Conservation (phyloP, 2,329 filamentous ascomycete species). For the Aotearoamyces nothofagi region DNA sequence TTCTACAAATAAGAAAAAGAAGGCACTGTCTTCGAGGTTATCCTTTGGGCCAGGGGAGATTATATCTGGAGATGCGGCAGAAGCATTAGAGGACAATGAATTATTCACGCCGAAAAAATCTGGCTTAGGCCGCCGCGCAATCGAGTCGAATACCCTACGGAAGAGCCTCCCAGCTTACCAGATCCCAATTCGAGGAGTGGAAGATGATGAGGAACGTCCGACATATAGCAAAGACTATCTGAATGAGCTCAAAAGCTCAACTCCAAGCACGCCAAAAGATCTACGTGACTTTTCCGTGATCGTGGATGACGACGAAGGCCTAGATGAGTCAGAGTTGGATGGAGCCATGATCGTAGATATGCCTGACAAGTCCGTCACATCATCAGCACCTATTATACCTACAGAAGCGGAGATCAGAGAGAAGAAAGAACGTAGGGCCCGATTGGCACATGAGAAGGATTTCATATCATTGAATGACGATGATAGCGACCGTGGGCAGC, state of each 20-base stretch:
- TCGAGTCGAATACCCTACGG: constrained; percentile 52
- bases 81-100: constrained; percentile 32
- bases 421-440: constrained; percentile 78
- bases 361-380: constrained; percentile 7
- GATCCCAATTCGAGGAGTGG: constrained; percentile 16
- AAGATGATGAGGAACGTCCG: constrained; percentile 54
- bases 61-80: constrained; percentile 35
- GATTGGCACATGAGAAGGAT: constrained; percentile 58
- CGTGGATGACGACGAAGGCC: constrained; percentile 34
- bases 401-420: constrained; percentile 76
- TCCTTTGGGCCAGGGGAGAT: constrained; percentile 57
- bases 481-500: constrained; percentile 19
- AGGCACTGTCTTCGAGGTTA: constrained; percentile 41
- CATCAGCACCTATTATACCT: constrained; percentile 40
- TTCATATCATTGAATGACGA: constrained; percentile 49
- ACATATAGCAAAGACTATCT: constrained; percentile 79
- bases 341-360: constrained; percentile 47
- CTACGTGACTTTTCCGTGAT: constrained; percentile 27
- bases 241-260: constrained; percentile 71
- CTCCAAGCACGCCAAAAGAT: constrained; percentile 65
- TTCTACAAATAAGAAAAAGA: constrained; percentile 53
- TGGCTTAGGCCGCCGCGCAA: constrained; percentile 43
- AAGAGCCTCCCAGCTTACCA: constrained; percentile 26
- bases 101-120: constrained; percentile 47
- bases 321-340: constrained; percentile 45